phyloP scores from a whole-genome alignment of 2,329 filamentous ascomycete genomes.

The Dactylella cylindrospora region DNA sequence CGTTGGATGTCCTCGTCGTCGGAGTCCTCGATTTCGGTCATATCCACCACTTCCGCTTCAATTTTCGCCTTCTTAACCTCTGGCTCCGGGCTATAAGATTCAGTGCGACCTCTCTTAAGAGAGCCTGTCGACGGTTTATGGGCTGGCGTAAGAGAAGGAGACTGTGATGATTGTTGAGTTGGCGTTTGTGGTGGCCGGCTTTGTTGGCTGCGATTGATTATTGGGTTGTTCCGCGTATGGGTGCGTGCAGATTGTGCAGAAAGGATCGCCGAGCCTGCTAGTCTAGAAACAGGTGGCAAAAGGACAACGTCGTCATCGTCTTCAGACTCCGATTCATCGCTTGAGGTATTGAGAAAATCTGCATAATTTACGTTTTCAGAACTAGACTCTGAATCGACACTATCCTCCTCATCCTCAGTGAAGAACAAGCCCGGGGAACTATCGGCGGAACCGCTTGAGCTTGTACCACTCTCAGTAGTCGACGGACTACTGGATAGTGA shows the following conservation, averaged over 20 bases:
- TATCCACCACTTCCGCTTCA: slow-evolving; percentile 38
- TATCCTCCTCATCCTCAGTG: too few species aligned
- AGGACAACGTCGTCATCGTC: too few species aligned
- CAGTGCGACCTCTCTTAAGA: background rate
- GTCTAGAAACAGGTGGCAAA: too few species aligned
- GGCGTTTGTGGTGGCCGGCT: background rate
- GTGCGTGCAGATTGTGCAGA: too few species aligned
- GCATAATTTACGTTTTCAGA: too few species aligned
- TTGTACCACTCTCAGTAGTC: background rate
- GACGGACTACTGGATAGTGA: background rate
- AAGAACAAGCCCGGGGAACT: slow-evolving; percentile 24
- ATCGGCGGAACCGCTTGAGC: background rate
- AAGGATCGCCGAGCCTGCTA: too few species aligned
- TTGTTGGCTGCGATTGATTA: background rate
- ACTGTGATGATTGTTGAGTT: background rate
- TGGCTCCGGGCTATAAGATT: slow-evolving; percentile 2
- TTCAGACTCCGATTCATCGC: too few species aligned
- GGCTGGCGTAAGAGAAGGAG: background rate
- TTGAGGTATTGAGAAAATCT: too few species aligned
- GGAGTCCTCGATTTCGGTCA: slow-evolving; percentile 29
- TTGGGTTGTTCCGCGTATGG: too few species aligned
- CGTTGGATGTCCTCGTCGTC: slow-evolving; percentile 44
- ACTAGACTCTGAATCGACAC: too few species aligned
- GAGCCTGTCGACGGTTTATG: background rate
- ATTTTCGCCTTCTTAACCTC: slow-evolving; percentile 24